Base-by-base conservation (phyloP, 1,284 basidiomycete species). In the Exsudoporus floridanus region DNA sequence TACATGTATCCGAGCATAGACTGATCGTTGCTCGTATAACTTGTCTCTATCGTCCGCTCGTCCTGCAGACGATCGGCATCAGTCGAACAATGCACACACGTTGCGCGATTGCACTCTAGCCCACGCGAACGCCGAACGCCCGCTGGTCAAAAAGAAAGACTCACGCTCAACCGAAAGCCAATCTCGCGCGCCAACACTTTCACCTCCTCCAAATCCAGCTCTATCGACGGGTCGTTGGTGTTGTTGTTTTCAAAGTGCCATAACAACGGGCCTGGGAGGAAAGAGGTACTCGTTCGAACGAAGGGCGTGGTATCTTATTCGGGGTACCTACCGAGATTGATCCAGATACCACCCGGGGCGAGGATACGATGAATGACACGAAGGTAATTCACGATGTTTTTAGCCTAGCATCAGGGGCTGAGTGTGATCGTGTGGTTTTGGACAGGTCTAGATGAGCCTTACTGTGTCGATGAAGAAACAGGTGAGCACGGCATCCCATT, bases 401-500 rank as follows among this genome's bases (percentile, higher is more conserved):
- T 90, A 0, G 94, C 91, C 91, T 93, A 60, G 14, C 19, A 48
- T 54, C 33, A 43, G 47, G 37, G 13, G 3, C 25, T 53, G 18
- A 49, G 39, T 31, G 39, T 33, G n/a, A 37, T 30, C 10, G 18
- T 23, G 10, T 12, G 13, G 30, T 25, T 33, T 14, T 9, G 14
- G 31, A 16, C 5, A 33, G 7, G 8, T 28, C 3, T 6, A 19
- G 14, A 23, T 5, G 12, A 7, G 9, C 4, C 81, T 60, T 56
- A 88, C 92, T 7, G 95, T 98, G 66, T 99, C 96, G 58, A 99
- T 90, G 74, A 99, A 99, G 79, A 98, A 99, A 70, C 94, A 98
- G 0, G 96, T 99, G 55, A 97, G 72, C 12, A 99, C 81, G 0
- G 89, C 90, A 60, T 95, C 84, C 92, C 93, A 99, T 57, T 84